Conservation (phyloP, 1,284 basidiomycete genomes). For the Cutaneotrichosporon sp. region DNA sequence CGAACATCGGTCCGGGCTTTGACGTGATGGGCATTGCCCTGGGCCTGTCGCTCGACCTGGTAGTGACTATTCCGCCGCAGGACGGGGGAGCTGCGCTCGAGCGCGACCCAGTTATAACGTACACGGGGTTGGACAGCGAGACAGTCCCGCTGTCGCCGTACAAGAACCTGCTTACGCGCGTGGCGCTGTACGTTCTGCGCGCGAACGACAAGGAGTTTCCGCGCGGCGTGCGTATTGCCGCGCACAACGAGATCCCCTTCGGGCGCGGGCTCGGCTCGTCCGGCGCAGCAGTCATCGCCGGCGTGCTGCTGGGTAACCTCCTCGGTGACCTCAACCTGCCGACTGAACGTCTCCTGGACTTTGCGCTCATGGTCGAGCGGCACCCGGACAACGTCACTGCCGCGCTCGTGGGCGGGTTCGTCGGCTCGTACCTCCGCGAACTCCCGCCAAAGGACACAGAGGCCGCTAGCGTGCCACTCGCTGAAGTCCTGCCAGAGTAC, state of each 20-base stretch:
- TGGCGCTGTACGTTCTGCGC: conserved; percentile 92
- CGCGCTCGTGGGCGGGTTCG: conserved; percentile 92
- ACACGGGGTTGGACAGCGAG: conserved; percentile 80
- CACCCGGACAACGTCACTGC: conserved; percentile 99
- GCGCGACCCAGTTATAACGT: conserved; percentile 54
- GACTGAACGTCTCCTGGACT: conserved; percentile 76
- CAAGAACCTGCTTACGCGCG: conserved; percentile 96
- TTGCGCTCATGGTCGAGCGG: conserved; percentile 97
- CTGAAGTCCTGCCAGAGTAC: conserved; percentile 95
- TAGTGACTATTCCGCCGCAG: conserved; percentile 54
- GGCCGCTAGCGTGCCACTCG: conserved; percentile 83
- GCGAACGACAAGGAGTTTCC: conserved; percentile 76
- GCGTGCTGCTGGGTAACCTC: conserved; percentile 80
- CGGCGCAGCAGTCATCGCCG: conserved; percentile 95
- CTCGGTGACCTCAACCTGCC: conserved; percentile 70
- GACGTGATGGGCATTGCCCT: conserved; percentile 97
- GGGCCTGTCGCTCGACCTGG: conserved; percentile 75
- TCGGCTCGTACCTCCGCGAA: conserved; percentile 93
- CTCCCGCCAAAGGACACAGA: conserved; percentile 64
- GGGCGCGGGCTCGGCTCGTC: conserved; percentile 95
- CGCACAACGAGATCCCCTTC: conserved; percentile 92
- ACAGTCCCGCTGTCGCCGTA: conserved; percentile 92
- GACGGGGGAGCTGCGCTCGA: conserved; percentile 8
- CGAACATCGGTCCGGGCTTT: conserved; percentile 98
- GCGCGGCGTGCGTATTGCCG: conserved; percentile 63